These are phyloP conservation scores for Paraconiothyrium sp. DNA, from an alignment of 2,329 filamentous ascomycete genomes.

Conservation along the genomic window DNA sequence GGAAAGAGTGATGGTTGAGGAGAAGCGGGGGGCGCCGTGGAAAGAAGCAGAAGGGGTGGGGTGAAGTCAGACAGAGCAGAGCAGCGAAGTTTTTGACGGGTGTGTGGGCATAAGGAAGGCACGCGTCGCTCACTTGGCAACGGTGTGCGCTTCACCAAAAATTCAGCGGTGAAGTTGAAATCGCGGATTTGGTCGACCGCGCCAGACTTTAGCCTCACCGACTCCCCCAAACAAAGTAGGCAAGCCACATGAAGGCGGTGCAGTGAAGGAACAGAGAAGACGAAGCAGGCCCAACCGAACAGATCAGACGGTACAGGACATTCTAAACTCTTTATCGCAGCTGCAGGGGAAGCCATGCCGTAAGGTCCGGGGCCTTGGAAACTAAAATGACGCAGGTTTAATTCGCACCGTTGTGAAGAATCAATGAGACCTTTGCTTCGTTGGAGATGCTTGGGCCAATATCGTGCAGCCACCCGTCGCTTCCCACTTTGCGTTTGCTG, in stretches of 20 bases:
- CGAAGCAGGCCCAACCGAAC: not conserved
- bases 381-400: not conserved
- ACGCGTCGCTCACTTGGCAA: constrained; percentile 15
- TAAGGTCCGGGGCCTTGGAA: not conserved
- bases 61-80: not conserved
- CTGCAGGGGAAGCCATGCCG: not conserved
- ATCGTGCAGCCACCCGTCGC: constrained; percentile 31
- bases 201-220: not conserved
- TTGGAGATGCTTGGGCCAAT: constrained; percentile 15
- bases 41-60: not conserved
- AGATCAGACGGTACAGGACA: not conserved
- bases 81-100: constrained; percentile 1
- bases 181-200: not conserved
- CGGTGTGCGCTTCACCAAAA: not conserved
- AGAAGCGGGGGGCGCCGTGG: not conserved
- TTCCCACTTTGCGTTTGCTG: constrained; percentile 18
- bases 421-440: constrained; percentile 20
- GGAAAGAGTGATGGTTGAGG: constrained; percentile 15
- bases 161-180: constrained; percentile 3
- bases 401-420: constrained; percentile 12
- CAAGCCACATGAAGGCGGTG: not conserved
- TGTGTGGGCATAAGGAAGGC: constrained; percentile 16
- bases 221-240: not conserved
- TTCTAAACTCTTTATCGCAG: not conserved
- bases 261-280: not conserved